phyloP scores from a whole-genome alignment of 2,329 filamentous ascomycete species.

The Cytospora chrysosperma region DNA sequence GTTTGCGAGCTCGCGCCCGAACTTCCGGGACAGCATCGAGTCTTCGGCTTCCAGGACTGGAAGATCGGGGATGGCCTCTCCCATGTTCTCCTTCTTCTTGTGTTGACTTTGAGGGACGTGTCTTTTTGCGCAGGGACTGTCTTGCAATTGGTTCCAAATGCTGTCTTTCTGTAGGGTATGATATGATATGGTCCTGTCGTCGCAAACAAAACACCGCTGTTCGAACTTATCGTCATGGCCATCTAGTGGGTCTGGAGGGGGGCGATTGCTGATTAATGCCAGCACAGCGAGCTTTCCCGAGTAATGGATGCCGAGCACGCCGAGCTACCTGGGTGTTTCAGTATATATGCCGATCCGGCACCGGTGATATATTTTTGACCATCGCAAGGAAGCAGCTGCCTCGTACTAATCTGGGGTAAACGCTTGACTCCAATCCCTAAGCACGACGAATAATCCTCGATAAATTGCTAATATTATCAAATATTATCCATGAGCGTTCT shows the following conservation, averaged over 20 bases:
- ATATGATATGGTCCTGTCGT: no score
- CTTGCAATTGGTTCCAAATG: background rate
- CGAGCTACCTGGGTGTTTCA: background rate
- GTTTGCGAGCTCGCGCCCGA: slow-evolving; percentile 77
- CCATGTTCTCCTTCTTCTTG: slow-evolving; percentile 4
- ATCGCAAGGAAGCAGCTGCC: background rate
- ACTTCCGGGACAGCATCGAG: slow-evolving; percentile 72
- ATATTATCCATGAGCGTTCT: no score
- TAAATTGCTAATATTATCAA: no score
- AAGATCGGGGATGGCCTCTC: slow-evolving; percentile 41
- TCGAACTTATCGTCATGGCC: slow-evolving; percentile 19
- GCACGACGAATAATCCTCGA: no score
- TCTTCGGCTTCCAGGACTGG: slow-evolving; percentile 47
- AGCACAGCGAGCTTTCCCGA: no score
- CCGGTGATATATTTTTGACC: background rate
- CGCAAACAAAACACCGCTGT: background rate
- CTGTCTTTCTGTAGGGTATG: background rate
- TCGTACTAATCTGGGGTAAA: background rate
- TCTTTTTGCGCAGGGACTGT: slow-evolving; percentile 1
- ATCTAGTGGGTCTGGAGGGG: slow-evolving; percentile 22
- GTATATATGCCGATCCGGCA: slow-evolving; percentile 16
- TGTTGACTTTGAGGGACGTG: background rate
- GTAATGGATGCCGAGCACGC: background rate
- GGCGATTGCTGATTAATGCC: slow-evolving; percentile 23
- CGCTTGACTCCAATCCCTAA: background rate